A percentile compares a stretch with the other conserved stretches of the same genome.
Conservation (phyloP, 2,329 filamentous ascomycete genomes). For the Pezicula neosporulosa region DNA sequence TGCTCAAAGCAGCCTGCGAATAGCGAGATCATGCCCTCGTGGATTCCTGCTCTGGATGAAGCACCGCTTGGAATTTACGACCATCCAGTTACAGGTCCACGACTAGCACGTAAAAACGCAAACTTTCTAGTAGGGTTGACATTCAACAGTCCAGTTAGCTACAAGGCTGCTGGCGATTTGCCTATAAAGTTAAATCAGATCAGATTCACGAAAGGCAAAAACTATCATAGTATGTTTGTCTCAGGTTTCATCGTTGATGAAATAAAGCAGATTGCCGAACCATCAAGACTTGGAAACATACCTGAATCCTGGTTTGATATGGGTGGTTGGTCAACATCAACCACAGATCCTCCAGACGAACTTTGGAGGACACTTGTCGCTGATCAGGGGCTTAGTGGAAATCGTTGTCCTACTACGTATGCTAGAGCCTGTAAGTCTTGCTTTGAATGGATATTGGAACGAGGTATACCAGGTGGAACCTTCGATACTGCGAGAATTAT, state of each 20-base stretch:
- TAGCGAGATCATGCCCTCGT: too few species aligned
- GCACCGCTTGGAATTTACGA: background rate
- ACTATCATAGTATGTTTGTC: too few species aligned
- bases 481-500: constrained; percentile 8
- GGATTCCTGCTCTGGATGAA: too few species aligned
- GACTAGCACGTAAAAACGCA: background rate
- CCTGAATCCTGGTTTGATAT: background rate
- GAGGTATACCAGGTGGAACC: constrained; percentile 4
- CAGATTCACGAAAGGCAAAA: background rate
- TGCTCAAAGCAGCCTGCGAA: too few species aligned
- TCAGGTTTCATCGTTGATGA: background rate
- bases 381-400: constrained; percentile 8
- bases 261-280: background rate
- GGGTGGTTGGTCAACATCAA: background rate
- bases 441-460: constrained; percentile 3
- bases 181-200: background rate
- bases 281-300: background rate
- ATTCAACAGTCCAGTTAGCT: background rate
- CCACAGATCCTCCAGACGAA: constrained; percentile 2
- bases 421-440: background rate
- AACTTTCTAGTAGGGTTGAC: background rate
- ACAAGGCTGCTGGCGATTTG: background rate
- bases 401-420: constrained; percentile 6
- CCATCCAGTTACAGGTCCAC: background rate
- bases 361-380: constrained; percentile 14